Evolutionary conservation across 2,329 filamentous ascomycete species (phyloP), one percentile per base, ranked within the genome.

Genomic region (Proliferodiscus dingleyae): DNA sequence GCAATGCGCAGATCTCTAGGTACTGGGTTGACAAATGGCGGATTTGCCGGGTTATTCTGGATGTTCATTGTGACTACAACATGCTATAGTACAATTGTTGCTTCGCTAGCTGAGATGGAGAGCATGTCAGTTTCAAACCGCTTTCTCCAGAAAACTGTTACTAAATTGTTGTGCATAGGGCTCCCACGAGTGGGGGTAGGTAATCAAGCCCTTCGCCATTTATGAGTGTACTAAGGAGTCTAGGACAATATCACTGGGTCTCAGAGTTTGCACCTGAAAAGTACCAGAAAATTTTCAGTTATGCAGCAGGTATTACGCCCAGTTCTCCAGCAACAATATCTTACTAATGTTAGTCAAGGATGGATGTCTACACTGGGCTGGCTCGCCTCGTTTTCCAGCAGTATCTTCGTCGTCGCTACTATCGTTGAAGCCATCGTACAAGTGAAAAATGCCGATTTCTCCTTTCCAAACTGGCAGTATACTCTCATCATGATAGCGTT

Each of bases 171-270:
- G n/a, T n/a, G 21, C 3, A 26, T 36, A 41, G 38, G 49, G 53
- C 52, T 21, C 55, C 56, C 23, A 58, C 53, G 3, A 50, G 44
- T 39, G 56, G 56, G 21, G 53, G 53, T 47, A 41, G 23, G 45
- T 45, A 22, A 16, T 2, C 7, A 18, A 16, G 19, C 13, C 7
- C 9, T 22, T 10, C n/a, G 16, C 6, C 4, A 4, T 11, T 26
- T 2, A 21, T 65, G 73, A 73, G 2, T 75, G 75, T 1, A 77
- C 73, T 0, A 68, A 69, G 3, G 3, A 8, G 19, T 29, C 3
- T 73, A 29, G 77, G 77, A 1, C 76, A 80, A 53, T 80, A 79
- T 50, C 74, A 78, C 52, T 79, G 74, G 75, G 74, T 78, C 1
- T 76, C 70, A 1, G 73, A 77, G 41, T 77, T 78, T 48, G 69